These are phyloP conservation scores for Pseudogymnoascus sp. DNA, from an alignment of 2,329 filamentous ascomycete genomes.

Conservation along the genomic window DNA sequence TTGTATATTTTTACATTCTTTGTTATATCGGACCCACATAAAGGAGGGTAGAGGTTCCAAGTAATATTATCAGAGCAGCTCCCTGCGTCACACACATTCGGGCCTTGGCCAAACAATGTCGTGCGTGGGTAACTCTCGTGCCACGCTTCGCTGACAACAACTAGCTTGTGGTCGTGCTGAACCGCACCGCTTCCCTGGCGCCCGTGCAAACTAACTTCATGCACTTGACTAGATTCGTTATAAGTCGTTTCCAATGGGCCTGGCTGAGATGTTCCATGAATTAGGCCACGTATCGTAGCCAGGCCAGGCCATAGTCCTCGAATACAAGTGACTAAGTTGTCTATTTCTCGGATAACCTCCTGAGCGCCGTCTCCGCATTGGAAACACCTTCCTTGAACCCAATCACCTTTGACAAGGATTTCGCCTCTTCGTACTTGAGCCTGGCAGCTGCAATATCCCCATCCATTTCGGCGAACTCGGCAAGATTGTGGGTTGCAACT, in stretches of 20 bases:
- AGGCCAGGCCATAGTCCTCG: background rate
- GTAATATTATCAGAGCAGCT: conserved; percentile 5
- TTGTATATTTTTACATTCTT: background rate
- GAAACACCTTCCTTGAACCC: conserved; percentile 42
- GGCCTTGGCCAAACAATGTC: background rate
- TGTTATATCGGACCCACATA: conserved; percentile 3
- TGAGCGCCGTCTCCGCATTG: conserved; percentile 45
- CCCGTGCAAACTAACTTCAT: conserved; percentile 1
- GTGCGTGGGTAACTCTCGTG: background rate
- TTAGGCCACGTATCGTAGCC: background rate
- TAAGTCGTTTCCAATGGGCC: background rate
- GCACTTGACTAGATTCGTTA: background rate
- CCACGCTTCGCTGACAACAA: background rate
- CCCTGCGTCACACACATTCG: background rate
- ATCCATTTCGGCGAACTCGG: conserved; percentile 70
- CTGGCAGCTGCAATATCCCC: conserved; percentile 57
- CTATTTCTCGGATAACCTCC: conserved; percentile 16
- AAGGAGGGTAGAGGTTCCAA: background rate
- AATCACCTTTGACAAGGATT: conserved; percentile 47
- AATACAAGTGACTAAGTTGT: background rate
- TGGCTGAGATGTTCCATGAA: background rate
- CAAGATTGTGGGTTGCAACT: conserved; percentile 77
- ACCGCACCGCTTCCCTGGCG: background rate
- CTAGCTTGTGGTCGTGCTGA: background rate
- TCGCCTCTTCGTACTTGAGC: conserved; percentile 59